phyloP scores from a whole-genome alignment of 2,329 filamentous ascomycete species.

The Thermothelomyces thermophilus region DNA sequence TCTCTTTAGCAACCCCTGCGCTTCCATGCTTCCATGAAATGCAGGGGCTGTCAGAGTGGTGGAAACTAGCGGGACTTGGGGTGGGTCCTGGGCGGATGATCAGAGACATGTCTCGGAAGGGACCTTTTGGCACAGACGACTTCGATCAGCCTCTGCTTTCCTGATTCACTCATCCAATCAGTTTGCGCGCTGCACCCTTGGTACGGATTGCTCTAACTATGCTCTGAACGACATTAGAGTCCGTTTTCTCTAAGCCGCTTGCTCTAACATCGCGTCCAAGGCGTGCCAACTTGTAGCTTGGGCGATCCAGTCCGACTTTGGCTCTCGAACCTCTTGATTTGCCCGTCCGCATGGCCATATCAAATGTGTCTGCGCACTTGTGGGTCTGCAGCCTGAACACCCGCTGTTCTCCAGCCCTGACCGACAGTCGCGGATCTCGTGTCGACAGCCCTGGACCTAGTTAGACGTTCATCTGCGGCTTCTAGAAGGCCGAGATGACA shows the following conservation, averaged over 20 bases:
- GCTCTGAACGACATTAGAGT: too few species aligned
- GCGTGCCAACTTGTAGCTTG: too few species aligned
- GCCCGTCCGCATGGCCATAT: too few species aligned
- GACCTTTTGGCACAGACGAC: background rate
- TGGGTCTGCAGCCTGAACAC: too few species aligned
- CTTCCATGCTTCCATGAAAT: too few species aligned
- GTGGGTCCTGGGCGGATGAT: conserved; percentile 5
- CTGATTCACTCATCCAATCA: background rate
- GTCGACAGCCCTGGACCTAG: background rate
- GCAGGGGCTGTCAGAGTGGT: background rate
- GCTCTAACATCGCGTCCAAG: too few species aligned
- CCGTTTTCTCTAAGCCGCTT: too few species aligned
- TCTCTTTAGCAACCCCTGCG: background rate
- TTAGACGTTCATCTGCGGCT: conserved; percentile 22
- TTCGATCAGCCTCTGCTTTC: background rate
- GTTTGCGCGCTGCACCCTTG: background rate
- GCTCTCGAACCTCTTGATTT: too few species aligned
- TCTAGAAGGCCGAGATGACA: conserved; percentile 31
- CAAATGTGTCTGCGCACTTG: too few species aligned
- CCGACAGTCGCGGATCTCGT: background rate
- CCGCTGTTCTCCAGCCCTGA: background rate
- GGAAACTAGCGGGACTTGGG: background rate
- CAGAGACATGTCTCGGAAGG: conserved; percentile 6
- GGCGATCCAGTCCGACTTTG: too few species aligned
- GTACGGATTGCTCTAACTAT: too few species aligned